These are phyloP conservation scores for Fusarium papillatum DNA, from an alignment of 2,329 filamentous ascomycete species.

Conservation along the genomic window DNA sequence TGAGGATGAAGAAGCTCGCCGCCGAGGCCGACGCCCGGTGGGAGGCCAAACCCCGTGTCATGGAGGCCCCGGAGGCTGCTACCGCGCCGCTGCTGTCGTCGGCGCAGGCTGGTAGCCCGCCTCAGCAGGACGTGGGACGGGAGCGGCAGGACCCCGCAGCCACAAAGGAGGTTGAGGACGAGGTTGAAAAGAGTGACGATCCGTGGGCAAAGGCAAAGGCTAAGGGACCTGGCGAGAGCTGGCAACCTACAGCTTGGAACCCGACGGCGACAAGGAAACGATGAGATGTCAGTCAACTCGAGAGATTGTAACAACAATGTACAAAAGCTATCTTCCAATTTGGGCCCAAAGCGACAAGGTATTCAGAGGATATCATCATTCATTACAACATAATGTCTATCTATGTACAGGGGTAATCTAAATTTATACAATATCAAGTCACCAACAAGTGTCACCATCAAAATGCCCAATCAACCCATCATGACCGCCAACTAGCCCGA, in stretches of 20 bases:
- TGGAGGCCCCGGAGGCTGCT: conserved; percentile 51
- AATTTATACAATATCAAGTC: conserved; percentile 35
- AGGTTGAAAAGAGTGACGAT: conserved; percentile 51
- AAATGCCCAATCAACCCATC: not conserved
- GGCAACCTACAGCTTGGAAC: conserved; percentile 76
- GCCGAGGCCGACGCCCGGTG: conserved; percentile 74
- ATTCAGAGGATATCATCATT: conserved; percentile 35
- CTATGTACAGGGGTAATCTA: conserved; percentile 38
- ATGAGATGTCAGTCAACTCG: conserved; percentile 19
- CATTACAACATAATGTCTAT: conserved; percentile 39
- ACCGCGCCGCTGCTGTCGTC: conserved; percentile 35
- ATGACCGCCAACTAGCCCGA: not conserved
- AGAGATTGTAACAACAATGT: conserved; percentile 28
- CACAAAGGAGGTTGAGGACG: conserved; percentile 12
- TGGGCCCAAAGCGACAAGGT: not conserved
- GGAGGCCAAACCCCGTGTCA: conserved; percentile 68
- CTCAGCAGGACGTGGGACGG: conserved; percentile 9
- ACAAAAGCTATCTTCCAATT: conserved; percentile 8
- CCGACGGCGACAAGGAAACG: conserved; percentile 57
- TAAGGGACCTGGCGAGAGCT: conserved; percentile 70
- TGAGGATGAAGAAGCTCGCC: conserved; percentile 67
- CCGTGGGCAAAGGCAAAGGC: conserved; percentile 69
- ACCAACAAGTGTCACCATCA: not conserved
- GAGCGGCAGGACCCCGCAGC: conserved; percentile 8
- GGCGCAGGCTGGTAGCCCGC: conserved; percentile 7